phyloP scores from a whole-genome alignment of 371 early-diverging fungal species.

The Lichtheimia ornata region DNA sequence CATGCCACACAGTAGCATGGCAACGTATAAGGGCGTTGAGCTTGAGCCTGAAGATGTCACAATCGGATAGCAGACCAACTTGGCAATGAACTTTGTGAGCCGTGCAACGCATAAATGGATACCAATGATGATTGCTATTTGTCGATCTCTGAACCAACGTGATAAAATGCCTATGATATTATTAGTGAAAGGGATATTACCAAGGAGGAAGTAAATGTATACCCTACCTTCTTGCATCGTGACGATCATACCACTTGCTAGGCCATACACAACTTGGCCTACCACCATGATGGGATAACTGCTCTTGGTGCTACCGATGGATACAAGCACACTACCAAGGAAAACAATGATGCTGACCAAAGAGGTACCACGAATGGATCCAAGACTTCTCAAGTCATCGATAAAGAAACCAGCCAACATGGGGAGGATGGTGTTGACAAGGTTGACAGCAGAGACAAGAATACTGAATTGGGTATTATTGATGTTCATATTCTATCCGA shows the following conservation, averaged over 20 bases:
- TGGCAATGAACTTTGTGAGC: slow-evolving; percentile 39
- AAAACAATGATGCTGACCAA: slow-evolving; percentile 36
- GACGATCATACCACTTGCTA: slow-evolving; percentile 45
- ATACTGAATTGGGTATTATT: slow-evolving; percentile 74
- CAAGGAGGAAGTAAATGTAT: neutral
- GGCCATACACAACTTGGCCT: slow-evolving; percentile 44
- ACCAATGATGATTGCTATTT: slow-evolving; percentile 40
- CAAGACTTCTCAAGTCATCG: slow-evolving; percentile 38
- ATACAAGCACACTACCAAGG: slow-evolving; percentile 36
- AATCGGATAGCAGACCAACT: slow-evolving; percentile 43
- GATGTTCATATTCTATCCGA: slow-evolving; percentile 43
- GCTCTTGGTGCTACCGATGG: slow-evolving; percentile 23
- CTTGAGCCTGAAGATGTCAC: slow-evolving; percentile 20
- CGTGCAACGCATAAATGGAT: slow-evolving; percentile 33
- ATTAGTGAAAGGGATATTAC: neutral
- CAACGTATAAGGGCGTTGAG: slow-evolving; percentile 33
- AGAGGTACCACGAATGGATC: slow-evolving; percentile 37
- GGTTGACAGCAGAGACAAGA: slow-evolving; percentile 67
- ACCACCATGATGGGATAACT: slow-evolving; percentile 46
- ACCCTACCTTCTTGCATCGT: slow-evolving; percentile 42
- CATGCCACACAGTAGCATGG: slow-evolving; percentile 35
- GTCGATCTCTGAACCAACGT: slow-evolving; percentile 46
- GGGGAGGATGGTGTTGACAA: slow-evolving; percentile 71
- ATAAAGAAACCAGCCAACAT: slow-evolving; percentile 65
- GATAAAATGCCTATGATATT: slow-evolving; percentile 30